Evolutionary conservation across 805 yeast species (phyloP), one percentile per base, ranked within the genome.

Genomic region (Wickerhamiella cacticola): DNA sequence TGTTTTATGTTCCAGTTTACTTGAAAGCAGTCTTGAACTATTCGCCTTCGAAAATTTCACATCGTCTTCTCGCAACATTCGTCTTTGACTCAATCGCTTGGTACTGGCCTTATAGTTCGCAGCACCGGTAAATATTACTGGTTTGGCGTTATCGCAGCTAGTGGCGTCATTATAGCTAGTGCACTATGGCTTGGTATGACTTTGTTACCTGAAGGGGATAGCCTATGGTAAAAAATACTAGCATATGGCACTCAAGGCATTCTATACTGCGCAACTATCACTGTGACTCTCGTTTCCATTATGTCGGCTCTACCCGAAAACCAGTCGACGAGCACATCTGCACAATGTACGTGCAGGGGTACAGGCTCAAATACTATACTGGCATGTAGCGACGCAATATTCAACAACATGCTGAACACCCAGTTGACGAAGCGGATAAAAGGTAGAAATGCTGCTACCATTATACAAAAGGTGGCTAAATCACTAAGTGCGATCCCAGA

Each of bases 291-390:
- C 42, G 63, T 84, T 29, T 82, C 94, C 0, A 70, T 85, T 63
- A 81, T 85, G 47, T 79, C 92, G 0, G 92, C 81, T 1, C 79
- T 82, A 8, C 63, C 68, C 19, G 71, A 74, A 46, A 74, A 71
- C 57, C 95, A 85, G 63, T 95, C 96, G 1, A 73, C 86, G 18
- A 81, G 89, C 2, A 87, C 96, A 0, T 83, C 95, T 0, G 82
- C 88, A 50, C 94, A 85, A 59, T 87, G 87, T 61, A 87, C 88
- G 0, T 85, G 82, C 68, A 72, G 94, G 57, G 80, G 89, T 8
- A 79, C 87, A 0, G 95, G 94, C 0, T 80, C 89, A n/a, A 82
- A 92, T 0, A 63, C 84, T 43, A 94, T 94, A 33, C 87, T 85
- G 13, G 68, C 88, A 1, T 55, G 79, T 10, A 79, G 83, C 0